Percentiles rank a stretch among this genome's conserved stretches.
Conservation (phyloP, 805 yeast genomes). For the Yamadazyma olivae region DNA sequence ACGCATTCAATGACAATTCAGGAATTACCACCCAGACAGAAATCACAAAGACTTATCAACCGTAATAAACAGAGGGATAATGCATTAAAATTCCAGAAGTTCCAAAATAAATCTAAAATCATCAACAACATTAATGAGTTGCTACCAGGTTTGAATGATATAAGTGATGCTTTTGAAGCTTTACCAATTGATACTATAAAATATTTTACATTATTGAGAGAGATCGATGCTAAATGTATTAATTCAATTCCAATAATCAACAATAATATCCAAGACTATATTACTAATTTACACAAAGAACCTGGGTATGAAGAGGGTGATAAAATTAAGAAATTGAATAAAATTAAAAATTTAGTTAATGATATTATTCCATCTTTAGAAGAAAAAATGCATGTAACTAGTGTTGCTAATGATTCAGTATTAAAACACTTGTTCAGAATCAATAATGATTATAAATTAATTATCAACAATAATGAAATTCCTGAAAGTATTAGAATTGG, state of each 20-base stretch:
- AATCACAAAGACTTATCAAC: conserved; percentile 18
- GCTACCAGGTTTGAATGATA: conserved; percentile 84
- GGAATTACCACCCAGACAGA: conserved; percentile 26
- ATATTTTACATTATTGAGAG: conserved; percentile 83
- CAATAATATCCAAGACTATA: conserved; percentile 48
- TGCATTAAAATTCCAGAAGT: conserved; percentile 24
- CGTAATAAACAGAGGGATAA: conserved; percentile 7
- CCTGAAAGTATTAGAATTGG: conserved; percentile 80
- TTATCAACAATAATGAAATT: conserved; percentile 70
- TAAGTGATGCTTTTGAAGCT: conserved; percentile 88
- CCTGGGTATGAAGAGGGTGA: background rate
- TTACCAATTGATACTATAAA: conserved; percentile 79
- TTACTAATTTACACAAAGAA: conserved; percentile 17
- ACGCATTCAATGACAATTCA: conserved; percentile 12
- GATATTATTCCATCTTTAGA: conserved; percentile 90
- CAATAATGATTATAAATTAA: conserved; percentile 75
- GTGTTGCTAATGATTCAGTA: conserved; percentile 80
- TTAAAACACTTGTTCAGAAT: conserved; percentile 66
- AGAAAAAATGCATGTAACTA: conserved; percentile 96
- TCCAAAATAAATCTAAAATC: conserved; percentile 30
- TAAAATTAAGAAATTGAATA: conserved; percentile 4
- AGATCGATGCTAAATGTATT: conserved; percentile 92
- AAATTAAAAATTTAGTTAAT: conserved; percentile 44
- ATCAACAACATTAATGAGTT: conserved; percentile 35
- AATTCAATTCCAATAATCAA: conserved; percentile 67